Evolutionary conservation across 257 asterid genomes (phyloP).

Genomic region (Rubia yunnanensis): DNA sequence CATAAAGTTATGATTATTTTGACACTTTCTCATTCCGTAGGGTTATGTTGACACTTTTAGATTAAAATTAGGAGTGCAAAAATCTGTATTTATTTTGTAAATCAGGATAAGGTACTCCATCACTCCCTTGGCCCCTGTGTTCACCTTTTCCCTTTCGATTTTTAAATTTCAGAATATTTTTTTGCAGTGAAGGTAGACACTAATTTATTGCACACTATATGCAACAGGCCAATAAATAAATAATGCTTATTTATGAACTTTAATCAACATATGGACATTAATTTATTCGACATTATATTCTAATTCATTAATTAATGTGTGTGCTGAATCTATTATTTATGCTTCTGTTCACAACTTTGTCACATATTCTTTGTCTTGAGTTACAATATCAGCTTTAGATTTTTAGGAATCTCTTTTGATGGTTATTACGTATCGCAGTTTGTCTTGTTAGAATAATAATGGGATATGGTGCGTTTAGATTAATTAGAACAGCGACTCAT

Average conservation of each 20-base stretch:
- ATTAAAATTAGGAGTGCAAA: too few species aligned
- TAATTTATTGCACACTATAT: not conserved
- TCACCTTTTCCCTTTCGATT: not conserved
- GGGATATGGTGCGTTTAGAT: constrained; percentile 23
- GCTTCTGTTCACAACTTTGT: not conserved
- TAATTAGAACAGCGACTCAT: constrained; percentile 23
- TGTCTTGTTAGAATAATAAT: constrained; percentile 23
- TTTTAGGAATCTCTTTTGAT: constrained; percentile 14
- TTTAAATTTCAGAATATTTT: not conserved
- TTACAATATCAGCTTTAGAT: constrained; percentile 11
- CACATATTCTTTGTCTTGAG: constrained; percentile 12
- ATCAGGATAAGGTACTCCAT: constrained; percentile 35
- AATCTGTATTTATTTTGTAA: too few species aligned
- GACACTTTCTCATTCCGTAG: too few species aligned
- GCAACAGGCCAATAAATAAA: not conserved
- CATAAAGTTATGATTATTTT: too few species aligned
- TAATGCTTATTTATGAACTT: not conserved
- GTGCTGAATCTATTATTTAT: not conserved
- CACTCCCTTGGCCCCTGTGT: constrained; percentile 8
- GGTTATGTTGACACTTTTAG: too few species aligned
- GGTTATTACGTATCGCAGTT: constrained; percentile 22
- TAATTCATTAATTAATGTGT: not conserved
- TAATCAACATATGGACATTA: too few species aligned
- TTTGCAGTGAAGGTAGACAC: not conserved
- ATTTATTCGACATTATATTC: not conserved